Conservation (phyloP, 169 alveolate species). For the Babesia bovis region DNA sequence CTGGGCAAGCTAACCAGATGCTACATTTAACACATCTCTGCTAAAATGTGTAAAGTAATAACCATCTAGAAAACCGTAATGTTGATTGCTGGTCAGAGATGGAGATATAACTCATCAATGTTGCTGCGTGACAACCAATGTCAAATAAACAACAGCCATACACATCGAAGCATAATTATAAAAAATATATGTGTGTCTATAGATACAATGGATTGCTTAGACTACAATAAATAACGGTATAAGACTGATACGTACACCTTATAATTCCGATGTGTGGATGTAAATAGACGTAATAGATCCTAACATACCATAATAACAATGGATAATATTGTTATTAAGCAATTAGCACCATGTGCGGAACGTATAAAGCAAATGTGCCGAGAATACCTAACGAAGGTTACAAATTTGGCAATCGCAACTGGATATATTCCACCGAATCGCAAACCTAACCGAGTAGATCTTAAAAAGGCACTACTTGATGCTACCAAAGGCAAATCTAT, state of each 20-base stretch:
- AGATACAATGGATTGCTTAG: no score
- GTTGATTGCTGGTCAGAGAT: no score
- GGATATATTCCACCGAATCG: constrained; percentile 32
- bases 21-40: background rate
- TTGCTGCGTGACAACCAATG: no score
- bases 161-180: background rate
- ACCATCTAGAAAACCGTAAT: no score
- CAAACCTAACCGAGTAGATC: constrained; percentile 56
- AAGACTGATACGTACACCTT: background rate
- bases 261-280: background rate
- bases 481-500: constrained; percentile 50
- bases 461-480: constrained; percentile 47
- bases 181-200: no score
- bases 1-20: background rate
- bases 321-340: constrained; percentile 5
- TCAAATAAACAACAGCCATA: background rate
- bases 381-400: constrained; percentile 40
- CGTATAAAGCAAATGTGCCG: constrained; percentile 28
- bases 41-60: no score
- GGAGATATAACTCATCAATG: no score
- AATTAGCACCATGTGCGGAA: constrained; percentile 18
- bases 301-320: background rate
- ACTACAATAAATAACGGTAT: no score
- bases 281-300: background rate
- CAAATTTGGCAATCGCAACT: constrained; percentile 33